Conservation (phyloP, 106 monocot species). For the Acanthochlamys bracteata region DNA sequence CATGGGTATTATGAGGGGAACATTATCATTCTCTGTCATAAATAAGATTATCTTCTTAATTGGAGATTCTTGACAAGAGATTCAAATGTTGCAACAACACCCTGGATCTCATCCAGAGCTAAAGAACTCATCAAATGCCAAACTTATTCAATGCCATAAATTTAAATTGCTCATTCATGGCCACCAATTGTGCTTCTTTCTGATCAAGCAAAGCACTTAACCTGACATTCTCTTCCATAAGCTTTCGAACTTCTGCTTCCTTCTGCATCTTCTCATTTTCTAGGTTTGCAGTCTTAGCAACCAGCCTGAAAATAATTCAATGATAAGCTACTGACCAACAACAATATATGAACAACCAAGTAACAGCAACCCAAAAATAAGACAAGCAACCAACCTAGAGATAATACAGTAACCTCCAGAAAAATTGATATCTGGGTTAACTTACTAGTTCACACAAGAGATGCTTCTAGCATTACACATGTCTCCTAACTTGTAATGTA, state of each 20-base stretch:
- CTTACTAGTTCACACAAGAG: too few relatives aligned
- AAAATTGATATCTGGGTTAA: too few relatives aligned
- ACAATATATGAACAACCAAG: not conserved
- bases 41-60: too few relatives aligned
- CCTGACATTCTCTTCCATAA: conserved; percentile 74
- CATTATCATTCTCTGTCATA: too few relatives aligned
- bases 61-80: too few relatives aligned
- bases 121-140: conserved; percentile 13
- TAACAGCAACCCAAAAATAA: too few relatives aligned
- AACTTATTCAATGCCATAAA: conserved; percentile 67
- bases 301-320: conserved; percentile 38
- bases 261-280: conserved; percentile 71
- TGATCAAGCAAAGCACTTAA: conserved; percentile 61
- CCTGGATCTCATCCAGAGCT: not conserved
- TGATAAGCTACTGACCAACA: not conserved
- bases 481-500: too few relatives aligned
- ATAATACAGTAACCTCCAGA: too few relatives aligned
- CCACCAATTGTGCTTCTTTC: conserved; percentile 77
- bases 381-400: too few relatives aligned
- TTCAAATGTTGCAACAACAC: not conserved
- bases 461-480: too few relatives aligned
- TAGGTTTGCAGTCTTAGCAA: conserved; percentile 57
- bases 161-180: conserved; percentile 95
- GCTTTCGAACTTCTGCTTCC: conserved; percentile 72
- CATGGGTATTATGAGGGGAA: too few relatives aligned